Percentiles rank a stretch among this genome's conserved stretches.
These are phyloP conservation scores for Fomitopsis pulvina DNA, from an alignment of 768 basidiomycete genomes.

Conservation along the genomic window DNA sequence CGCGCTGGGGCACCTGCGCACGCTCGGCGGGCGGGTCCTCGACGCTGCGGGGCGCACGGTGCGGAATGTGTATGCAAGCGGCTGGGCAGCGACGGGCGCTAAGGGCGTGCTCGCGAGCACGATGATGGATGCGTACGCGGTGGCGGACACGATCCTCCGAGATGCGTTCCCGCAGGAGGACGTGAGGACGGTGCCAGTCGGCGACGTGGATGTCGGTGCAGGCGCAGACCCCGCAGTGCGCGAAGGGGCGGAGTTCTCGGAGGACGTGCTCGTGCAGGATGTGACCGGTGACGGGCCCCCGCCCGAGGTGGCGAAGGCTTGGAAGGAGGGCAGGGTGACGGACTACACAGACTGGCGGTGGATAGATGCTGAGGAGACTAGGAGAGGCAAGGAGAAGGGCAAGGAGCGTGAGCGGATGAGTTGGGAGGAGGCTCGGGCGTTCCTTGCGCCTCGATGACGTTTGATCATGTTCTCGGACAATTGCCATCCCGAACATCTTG, in stretches of 20 bases:
- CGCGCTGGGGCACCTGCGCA: conserved; percentile 48
- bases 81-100: conserved; percentile 91
- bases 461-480: too few relatives aligned
- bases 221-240: conserved; percentile 1
- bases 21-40: conserved; percentile 42
- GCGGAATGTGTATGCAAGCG: conserved; percentile 78
- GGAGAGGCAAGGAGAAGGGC: conserved; percentile 44
- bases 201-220: conserved; percentile 9
- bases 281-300: conserved; percentile 39
- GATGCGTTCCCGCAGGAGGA: conserved; percentile 37
- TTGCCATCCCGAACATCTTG: too few relatives aligned
- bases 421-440: conserved; percentile 50
- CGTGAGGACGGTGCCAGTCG: conserved; percentile 5
- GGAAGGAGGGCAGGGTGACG: conserved; percentile 40
- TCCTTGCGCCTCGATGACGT: conserved; percentile 12
- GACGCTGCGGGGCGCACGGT: conserved; percentile 28
- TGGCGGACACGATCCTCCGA: conserved; percentile 62
- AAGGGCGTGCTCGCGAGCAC: conserved; percentile 88
- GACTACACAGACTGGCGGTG: conserved; percentile 70
- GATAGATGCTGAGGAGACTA: conserved; percentile 67
- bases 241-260: background rate
- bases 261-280: conserved; percentile 27
- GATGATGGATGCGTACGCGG: conserved; percentile 86
- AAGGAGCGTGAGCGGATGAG: conserved; percentile 77
- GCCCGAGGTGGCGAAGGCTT: conserved; percentile 36